phyloP scores from a whole-genome alignment of 805 yeast species.

The Kuraishia hungarica region DNA sequence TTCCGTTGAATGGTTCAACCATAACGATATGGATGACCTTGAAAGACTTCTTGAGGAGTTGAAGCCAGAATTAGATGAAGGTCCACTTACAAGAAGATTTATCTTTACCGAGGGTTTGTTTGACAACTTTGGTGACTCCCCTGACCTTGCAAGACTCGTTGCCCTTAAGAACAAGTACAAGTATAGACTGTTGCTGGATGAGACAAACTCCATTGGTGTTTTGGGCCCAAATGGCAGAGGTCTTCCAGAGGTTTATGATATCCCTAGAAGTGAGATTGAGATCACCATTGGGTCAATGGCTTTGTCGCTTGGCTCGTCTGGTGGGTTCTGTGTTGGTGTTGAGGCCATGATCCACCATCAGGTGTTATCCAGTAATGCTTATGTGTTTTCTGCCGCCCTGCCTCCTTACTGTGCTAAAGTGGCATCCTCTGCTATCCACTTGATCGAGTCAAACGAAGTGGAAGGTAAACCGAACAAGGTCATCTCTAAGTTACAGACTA shows the following conservation, averaged over 20 bases:
- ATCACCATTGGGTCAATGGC: conserved; percentile 87
- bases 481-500: conserved; percentile 26
- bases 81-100: conserved; percentile 82
- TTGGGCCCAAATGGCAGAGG: conserved; percentile 85
- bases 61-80: conserved; percentile 50
- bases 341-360: conserved; percentile 83
- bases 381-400: conserved; percentile 88
- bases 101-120: conserved; percentile 89
- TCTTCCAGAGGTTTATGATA: conserved; percentile 59
- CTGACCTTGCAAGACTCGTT: conserved; percentile 58
- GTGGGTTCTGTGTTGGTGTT: conserved; percentile 91
- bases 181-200: conserved; percentile 83
- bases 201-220: conserved; percentile 78
- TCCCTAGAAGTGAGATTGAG: conserved; percentile 68
- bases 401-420: conserved; percentile 85
- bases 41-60: conserved; percentile 58
- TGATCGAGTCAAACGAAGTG: conserved; percentile 30
- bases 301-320: conserved; percentile 71
- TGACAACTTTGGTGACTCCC: conserved; percentile 73
- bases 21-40: conserved; percentile 80
- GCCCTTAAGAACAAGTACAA: conserved; percentile 75
- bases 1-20: conserved; percentile 74
- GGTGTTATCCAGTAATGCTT: conserved; percentile 81
- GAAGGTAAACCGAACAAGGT: conserved; percentile 27
- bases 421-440: conserved; percentile 42